These are phyloP conservation scores for Trichophaea hybrida DNA, from an alignment of 2,329 filamentous ascomycete species.

Conservation along the genomic window DNA sequence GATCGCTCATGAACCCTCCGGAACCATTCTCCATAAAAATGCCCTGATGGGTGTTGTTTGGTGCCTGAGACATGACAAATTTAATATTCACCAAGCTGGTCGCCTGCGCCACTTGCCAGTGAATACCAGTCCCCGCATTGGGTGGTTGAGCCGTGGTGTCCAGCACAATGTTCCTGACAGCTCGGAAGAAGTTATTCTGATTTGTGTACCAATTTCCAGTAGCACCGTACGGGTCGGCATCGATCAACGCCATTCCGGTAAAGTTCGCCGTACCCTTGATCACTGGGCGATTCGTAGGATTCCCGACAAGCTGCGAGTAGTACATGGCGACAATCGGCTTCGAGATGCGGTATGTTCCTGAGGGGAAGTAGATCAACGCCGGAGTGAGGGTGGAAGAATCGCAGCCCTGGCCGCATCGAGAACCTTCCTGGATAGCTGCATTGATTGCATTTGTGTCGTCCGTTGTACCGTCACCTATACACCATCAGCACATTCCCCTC, in stretches of 20 bases:
- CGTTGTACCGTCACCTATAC: constrained; percentile 34
- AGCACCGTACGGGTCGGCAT: constrained; percentile 56
- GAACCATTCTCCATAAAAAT: constrained; percentile 50
- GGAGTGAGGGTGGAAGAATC: constrained; percentile 73
- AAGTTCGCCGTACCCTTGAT: constrained; percentile 62
- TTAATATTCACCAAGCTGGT: constrained; percentile 46
- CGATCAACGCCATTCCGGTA: constrained; percentile 72
- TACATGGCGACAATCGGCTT: constrained; percentile 71
- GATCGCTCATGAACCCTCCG: constrained; percentile 69
- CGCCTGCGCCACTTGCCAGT: constrained; percentile 55
- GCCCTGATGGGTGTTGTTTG: constrained; percentile 35
- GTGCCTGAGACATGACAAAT: constrained; percentile 32
- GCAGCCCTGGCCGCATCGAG: constrained; percentile 61
- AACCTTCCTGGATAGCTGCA: constrained; percentile 41
- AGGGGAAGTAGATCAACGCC: constrained; percentile 83
- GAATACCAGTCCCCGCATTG: constrained; percentile 36
- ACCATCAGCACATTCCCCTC: neutral
- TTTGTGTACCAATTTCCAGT: constrained; percentile 33
- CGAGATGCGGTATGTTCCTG: constrained; percentile 72
- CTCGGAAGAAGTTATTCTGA: constrained; percentile 39
- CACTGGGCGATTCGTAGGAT: constrained; percentile 52
- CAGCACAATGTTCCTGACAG: constrained; percentile 44
- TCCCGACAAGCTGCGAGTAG: constrained; percentile 85
- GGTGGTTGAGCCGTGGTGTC: constrained; percentile 44
- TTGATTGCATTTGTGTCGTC: constrained; percentile 38